Evolutionary conservation across 116 monocot species (phyloP).

Genomic region (Posidonia oceanica): DNA sequence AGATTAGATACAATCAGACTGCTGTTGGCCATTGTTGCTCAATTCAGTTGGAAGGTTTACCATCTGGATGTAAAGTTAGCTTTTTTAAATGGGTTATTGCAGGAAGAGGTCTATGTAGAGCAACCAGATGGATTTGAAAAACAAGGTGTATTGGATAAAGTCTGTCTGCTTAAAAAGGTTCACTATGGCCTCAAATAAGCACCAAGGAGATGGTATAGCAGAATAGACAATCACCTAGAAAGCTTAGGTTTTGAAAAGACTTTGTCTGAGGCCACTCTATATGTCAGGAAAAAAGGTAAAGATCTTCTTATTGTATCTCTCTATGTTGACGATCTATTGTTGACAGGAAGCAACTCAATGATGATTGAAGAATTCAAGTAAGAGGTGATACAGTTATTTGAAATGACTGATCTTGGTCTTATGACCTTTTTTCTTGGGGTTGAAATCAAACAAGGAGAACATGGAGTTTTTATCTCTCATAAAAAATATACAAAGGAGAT

Average conservation of each 20-base stretch:
- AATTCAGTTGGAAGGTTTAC: too few relatives aligned
- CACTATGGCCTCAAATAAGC: not conserved
- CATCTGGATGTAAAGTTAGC: too few relatives aligned
- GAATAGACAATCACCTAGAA: not conserved
- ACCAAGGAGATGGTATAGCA: not conserved
- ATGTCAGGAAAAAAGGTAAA: not conserved
- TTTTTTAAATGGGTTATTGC: too few relatives aligned
- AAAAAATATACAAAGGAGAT: slow-evolving; percentile 4
- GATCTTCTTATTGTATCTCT: not conserved
- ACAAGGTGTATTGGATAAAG: not conserved
- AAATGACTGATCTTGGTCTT: too few relatives aligned
- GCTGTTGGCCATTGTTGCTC: too few relatives aligned
- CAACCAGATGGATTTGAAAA: not conserved
- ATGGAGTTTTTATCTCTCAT: not conserved
- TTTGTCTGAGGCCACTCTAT: not conserved
- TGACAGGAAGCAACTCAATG: not conserved
- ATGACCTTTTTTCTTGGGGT: not conserved
- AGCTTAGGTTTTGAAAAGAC: not conserved
- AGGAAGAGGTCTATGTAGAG: too few relatives aligned
- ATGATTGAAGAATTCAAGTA: too few relatives aligned
- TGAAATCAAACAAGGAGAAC: not conserved
- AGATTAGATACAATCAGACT: too few relatives aligned
- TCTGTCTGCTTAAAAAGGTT: not conserved
- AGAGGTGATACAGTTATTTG: too few relatives aligned
- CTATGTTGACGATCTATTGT: not conserved